Evolutionary conservation across 148 eudicot species (phyloP), one percentile per base, ranked within the genome.

Genomic region (Chenopodium berlandieri): DNA sequence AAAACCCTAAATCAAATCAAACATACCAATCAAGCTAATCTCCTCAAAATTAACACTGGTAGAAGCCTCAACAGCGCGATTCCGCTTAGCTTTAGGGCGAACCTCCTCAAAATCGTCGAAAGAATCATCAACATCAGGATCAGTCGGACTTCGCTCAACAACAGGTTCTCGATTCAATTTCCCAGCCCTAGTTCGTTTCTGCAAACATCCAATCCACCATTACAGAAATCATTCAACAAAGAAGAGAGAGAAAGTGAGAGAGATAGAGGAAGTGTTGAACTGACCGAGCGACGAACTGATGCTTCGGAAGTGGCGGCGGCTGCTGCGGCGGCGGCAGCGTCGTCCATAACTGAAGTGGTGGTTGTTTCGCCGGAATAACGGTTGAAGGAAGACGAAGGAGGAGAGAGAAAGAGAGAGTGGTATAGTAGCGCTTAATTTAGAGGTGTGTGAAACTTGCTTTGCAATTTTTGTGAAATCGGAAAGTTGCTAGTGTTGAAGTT

Each of bases 121-220:
- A 4, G 88, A 84, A 27, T 91, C 95, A 7, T 89, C 96, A 7
- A 46, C 79, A 60, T 90, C 93, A 22, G 69, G 85, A 69, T 82
- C 87, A 80, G 68, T 78, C 70, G 88, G 90, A 90, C 89, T 83
- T 14, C 83, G 32, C 72, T 73, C 56, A 70, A 9, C 56, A 70
- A 13, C 54, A 79, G 73, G 50, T 63, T 77, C 27, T 22, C 71
- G 62, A 64, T 82, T 86, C 46, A 81, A 64, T 69, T 80, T 86
- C 69, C 47, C 73, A 84, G 60, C 88, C 86, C 95, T 93, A 75
- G 86, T 40, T 78, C 98, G 79, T 90, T 89, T 94, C 98, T 94
- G 87, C 88, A 58, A 63, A 81, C 27, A 62, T 12, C 78, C 80
- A 31, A 32, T 79, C 78, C 80, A 31, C 66, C 20, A 77, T 76